Conservation (phyloP, 169 alveolate species). For the Cryptosporidium xiaoi region DNA sequence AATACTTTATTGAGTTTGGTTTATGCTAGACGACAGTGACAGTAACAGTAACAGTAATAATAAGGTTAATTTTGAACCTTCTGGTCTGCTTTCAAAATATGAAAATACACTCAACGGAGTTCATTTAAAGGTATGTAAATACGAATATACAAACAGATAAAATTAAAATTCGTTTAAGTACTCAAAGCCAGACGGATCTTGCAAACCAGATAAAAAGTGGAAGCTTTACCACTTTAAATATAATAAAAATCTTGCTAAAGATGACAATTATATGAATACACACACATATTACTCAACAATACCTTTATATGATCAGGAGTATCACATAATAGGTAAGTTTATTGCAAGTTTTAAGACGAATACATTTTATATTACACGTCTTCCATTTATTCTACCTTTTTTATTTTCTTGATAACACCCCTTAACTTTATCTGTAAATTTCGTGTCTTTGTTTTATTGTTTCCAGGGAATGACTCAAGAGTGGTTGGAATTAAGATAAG, state of each 20-base stretch:
- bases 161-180: constrained; percentile 77
- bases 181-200: constrained; percentile 84
- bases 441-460: constrained; percentile 50
- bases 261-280: constrained; percentile 11
- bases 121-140: constrained; percentile 78
- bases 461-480: constrained; percentile 92
- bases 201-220: constrained; percentile 85
- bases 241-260: constrained; percentile 10
- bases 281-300: constrained; percentile 77
- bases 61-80: constrained; percentile 85
- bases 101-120: constrained; percentile 83
- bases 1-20: no score
- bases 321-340: constrained; percentile 78
- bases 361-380: background rate
- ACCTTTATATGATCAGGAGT: constrained; percentile 81
- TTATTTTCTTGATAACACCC: background rate
- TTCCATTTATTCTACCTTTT: background rate
- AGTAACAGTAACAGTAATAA: background rate
- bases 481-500: constrained; percentile 89
- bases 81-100: constrained; percentile 88
- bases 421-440: background rate
- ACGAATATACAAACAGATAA: background rate
- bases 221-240: constrained; percentile 85
- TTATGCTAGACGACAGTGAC: background rate
- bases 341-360: background rate